These are phyloP conservation scores for Dryas alaskensis DNA, from an alignment of 306 rosid genomes.

Conservation along the genomic window DNA sequence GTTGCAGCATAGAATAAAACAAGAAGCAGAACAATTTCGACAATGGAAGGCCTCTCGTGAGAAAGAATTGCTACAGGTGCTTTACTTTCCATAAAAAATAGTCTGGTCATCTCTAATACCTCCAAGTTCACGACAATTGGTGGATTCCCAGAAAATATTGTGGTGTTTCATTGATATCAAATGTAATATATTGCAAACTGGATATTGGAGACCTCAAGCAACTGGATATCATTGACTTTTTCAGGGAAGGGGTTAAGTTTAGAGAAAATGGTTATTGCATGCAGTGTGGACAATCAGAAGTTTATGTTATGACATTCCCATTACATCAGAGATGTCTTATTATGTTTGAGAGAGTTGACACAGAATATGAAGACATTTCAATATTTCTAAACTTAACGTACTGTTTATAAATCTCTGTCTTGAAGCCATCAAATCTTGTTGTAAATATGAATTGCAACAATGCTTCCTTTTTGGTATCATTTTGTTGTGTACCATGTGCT, in stretches of 20 bases:
- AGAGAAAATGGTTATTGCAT: constrained; percentile 7
- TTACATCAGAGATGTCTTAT: not conserved
- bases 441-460: not conserved
- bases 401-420: not conserved
- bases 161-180: not conserved
- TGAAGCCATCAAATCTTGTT: not conserved
- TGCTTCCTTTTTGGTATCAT: not conserved
- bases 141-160: not conserved
- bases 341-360: not conserved
- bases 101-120: constrained; percentile 9
- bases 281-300: not conserved
- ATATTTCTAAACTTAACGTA: not conserved
- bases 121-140: not conserved
- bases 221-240: no score
- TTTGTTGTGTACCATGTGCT: not conserved
- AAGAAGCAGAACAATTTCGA: constrained; percentile 77
- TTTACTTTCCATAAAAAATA: constrained; percentile 22
- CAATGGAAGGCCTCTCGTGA: constrained; percentile 81
- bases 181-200: not conserved
- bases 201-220: not conserved
- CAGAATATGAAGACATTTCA: not conserved
- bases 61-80: constrained; percentile 78
- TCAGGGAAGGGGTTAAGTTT: not conserved
- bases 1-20: constrained; percentile 76
- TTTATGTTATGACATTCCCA: not conserved